These are phyloP conservation scores for Dioscorea alata DNA, from an alignment of 106 monocot genomes.

Conservation along the genomic window DNA sequence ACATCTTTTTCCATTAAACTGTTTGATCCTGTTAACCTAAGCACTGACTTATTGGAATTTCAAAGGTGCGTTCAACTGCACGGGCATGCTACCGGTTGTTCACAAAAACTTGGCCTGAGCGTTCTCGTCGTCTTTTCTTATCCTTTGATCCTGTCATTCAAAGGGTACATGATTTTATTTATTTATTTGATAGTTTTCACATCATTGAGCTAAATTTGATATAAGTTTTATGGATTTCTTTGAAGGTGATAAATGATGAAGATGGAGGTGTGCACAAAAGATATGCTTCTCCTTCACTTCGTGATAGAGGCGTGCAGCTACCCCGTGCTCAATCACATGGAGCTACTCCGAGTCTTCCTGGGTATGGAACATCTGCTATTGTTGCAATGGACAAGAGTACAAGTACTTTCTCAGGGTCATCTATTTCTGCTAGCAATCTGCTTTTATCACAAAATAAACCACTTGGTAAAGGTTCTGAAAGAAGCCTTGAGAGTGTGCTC, in stretches of 20 bases:
- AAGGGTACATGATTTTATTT: slow-evolving; percentile 51
- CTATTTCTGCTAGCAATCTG: slow-evolving; percentile 42
- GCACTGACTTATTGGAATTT: background rate
- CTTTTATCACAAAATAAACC: slow-evolving; percentile 55
- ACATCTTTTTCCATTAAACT: too few relatives aligned
- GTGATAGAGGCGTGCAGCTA: slow-evolving; percentile 62
- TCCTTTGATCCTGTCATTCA: slow-evolving; percentile 95
- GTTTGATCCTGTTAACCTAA: too few relatives aligned
- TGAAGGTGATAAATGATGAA: slow-evolving; percentile 90
- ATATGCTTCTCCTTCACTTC: slow-evolving; percentile 88
- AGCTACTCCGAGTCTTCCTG: slow-evolving; percentile 37
- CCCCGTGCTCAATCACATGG: slow-evolving; percentile 44
- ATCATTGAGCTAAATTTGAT: background rate
- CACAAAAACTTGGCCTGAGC: slow-evolving; percentile 98
- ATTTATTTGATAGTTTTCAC: background rate
- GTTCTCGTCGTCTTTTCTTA: slow-evolving; percentile 72
- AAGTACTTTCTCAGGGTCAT: slow-evolving; percentile 46
- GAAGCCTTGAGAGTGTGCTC: slow-evolving; percentile 87
- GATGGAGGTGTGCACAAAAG: slow-evolving; percentile 95
- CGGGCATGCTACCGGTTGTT: slow-evolving; percentile 90
- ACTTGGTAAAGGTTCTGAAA: slow-evolving; percentile 55
- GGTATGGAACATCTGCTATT: slow-evolving; percentile 93
- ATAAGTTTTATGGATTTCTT: background rate
- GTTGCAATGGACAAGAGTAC: slow-evolving; percentile 93
- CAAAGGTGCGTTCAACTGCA: slow-evolving; percentile 76